These are phyloP conservation scores for Orbilia javanica DNA, from an alignment of 2,329 filamentous ascomycete genomes.

Conservation along the genomic window DNA sequence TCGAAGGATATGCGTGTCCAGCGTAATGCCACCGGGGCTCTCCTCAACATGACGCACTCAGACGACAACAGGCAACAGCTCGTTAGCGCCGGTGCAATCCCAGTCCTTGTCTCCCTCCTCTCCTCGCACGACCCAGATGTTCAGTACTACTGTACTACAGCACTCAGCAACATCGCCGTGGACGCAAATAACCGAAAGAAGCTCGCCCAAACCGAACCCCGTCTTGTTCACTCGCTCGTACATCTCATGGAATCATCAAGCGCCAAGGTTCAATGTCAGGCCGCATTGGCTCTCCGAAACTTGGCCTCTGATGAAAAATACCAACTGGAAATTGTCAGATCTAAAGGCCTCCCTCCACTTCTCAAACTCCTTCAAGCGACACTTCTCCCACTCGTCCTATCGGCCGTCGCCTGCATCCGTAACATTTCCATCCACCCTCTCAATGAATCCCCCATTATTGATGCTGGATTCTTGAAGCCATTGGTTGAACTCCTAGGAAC, in stretches of 20 bases:
- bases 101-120: constrained; percentile 93
- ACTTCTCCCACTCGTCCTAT: constrained; percentile 94
- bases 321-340: constrained; percentile 94
- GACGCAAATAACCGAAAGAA: constrained; percentile 91
- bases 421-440: constrained; percentile 98
- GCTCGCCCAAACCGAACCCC: constrained; percentile 88
- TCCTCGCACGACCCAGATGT: constrained; percentile 95
- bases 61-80: constrained; percentile 98
- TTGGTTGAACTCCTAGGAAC: constrained; percentile 93
- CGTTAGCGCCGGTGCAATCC: constrained; percentile 96
- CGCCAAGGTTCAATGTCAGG: constrained; percentile 97
- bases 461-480: constrained; percentile 93
- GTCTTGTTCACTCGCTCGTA: constrained; percentile 91
- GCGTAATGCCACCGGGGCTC: constrained; percentile 92
- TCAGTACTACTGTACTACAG: constrained; percentile 99
- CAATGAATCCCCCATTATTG: constrained; percentile 98
- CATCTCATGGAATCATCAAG: constrained; percentile 97
- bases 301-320: constrained; percentile 98
- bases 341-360: constrained; percentile 84
- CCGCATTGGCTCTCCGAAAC: constrained; percentile 91
- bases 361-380: constrained; percentile 92
- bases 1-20: constrained; percentile 99
- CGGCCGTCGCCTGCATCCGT: constrained; percentile 95
- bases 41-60: constrained; percentile 99
- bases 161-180: constrained; percentile 97